These are phyloP conservation scores for Cercospora zeae-maydis DNA, from an alignment of 2,329 filamentous ascomycete species.

Conservation along the genomic window DNA sequence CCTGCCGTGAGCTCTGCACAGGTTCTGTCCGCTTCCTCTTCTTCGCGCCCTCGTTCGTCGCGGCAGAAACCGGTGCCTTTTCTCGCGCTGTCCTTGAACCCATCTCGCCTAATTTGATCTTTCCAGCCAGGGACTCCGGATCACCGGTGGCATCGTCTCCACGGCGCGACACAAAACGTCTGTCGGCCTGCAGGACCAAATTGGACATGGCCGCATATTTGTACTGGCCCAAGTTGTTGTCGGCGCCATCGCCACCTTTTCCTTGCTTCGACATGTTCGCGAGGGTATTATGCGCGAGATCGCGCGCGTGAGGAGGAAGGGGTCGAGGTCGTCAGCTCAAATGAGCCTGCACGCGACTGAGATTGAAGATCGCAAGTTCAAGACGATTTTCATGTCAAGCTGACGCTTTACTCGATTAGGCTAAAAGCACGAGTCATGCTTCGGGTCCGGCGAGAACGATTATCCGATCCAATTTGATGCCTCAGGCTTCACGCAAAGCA, in stretches of 20 bases:
- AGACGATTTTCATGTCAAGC: neutral
- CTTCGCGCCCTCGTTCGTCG: conserved; percentile 61
- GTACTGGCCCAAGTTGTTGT: conserved; percentile 38
- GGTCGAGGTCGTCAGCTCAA: conserved; percentile 1
- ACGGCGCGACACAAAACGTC: conserved; percentile 86
- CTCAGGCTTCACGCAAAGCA: neutral
- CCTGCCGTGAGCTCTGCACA: conserved; percentile 61
- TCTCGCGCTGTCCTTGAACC: conserved; percentile 78
- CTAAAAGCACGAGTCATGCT: neutral
- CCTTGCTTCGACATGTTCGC: conserved; percentile 32
- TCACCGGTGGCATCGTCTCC: conserved; percentile 95
- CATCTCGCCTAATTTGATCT: conserved; percentile 93
- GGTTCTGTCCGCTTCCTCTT: conserved; percentile 77
- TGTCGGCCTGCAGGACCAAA: conserved; percentile 99
- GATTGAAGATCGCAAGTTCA: neutral
- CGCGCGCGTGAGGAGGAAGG: neutral
- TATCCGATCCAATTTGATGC: neutral
- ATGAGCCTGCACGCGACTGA: conserved; percentile 6
- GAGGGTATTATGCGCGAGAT: neutral
- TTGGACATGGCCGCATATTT: conserved; percentile 70
- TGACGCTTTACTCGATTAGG: neutral
- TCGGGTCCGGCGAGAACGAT: neutral
- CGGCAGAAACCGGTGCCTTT: conserved; percentile 64
- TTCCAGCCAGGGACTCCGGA: conserved; percentile 92
- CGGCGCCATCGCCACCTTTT: conserved; percentile 26